A percentile compares a stretch with the other conserved stretches of the same genome.
These are phyloP conservation scores for Asparagopsis taxiformis DNA, from an alignment of 31 red algal genomes.

Conservation along the genomic window DNA sequence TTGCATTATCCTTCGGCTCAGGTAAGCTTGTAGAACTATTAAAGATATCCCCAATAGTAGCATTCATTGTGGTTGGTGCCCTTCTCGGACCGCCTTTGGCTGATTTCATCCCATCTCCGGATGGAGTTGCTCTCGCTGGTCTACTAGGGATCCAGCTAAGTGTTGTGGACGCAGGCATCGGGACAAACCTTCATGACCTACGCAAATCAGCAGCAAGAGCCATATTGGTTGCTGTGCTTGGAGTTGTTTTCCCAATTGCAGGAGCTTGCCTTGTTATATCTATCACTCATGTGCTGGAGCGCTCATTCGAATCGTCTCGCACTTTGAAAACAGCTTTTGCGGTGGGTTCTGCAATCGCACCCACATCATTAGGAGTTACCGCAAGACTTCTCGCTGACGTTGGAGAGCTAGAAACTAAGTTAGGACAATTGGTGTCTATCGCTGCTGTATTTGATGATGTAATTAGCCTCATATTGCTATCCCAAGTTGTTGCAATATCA, in stretches of 20 bases:
- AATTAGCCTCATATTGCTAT: constrained; percentile 46
- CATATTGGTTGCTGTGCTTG: constrained; percentile 36
- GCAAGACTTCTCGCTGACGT: constrained; percentile 36
- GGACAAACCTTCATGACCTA: constrained; percentile 16
- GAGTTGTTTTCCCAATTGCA: constrained; percentile 27
- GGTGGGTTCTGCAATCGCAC: constrained; percentile 52
- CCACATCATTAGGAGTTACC: constrained; percentile 53
- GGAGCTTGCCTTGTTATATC: constrained; percentile 14
- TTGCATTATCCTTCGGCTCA: constrained; percentile 1
- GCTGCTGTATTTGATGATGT: constrained; percentile 70
- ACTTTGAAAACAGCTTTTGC: constrained; percentile 45
- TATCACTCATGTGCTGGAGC: constrained; percentile 17
- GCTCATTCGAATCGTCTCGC: constrained; percentile 2
- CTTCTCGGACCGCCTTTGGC: constrained; percentile 42
- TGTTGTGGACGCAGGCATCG: constrained; percentile 32
- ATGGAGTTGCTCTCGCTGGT: constrained; percentile 20
- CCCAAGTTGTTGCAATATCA: constrained; percentile 42
- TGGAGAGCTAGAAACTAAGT: constrained; percentile 35
- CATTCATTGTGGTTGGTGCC: constrained; percentile 30
- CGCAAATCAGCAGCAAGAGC: constrained; percentile 10
- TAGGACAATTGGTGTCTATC: constrained; percentile 45
- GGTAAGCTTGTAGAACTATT: constrained; percentile 7
- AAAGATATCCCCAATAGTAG: constrained; percentile 20
- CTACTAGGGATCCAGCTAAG: constrained; percentile 31
- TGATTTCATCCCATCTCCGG: constrained; percentile 25